Percentiles rank a stretch among this genome's conserved stretches.
These are phyloP conservation scores for Cystofilobasidium capitatum DNA, from an alignment of 768 basidiomycete species.

Conservation along the genomic window DNA sequence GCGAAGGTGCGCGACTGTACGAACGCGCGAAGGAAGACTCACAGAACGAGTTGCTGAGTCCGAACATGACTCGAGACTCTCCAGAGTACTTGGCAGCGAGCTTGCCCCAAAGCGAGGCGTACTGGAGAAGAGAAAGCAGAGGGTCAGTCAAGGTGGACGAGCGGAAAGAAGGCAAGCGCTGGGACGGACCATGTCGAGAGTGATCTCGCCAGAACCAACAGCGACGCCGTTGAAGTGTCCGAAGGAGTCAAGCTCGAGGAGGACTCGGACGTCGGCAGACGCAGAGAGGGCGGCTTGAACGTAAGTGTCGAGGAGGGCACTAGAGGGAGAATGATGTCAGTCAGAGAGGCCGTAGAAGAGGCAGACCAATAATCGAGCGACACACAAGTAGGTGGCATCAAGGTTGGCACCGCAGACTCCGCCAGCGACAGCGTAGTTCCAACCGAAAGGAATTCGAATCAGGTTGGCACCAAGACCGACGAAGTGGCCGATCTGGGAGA, in stretches of 20 bases:
- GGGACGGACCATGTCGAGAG: background rate
- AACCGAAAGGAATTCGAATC: conserved; percentile 10
- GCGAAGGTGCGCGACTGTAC: too few species aligned
- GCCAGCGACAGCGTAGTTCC: conserved; percentile 6
- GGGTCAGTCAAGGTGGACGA: too few species aligned
- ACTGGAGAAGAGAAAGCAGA: too few species aligned
- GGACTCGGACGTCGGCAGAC: conserved; percentile 45
- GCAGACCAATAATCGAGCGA: too few species aligned
- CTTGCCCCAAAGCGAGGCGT: background rate
- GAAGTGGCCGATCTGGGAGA: background rate
- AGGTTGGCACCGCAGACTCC: conserved; percentile 1
- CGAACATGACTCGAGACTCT: background rate
- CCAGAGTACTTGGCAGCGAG: background rate
- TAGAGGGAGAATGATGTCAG: too few species aligned
- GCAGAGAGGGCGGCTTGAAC: conserved; percentile 47
- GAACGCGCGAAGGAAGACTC: too few species aligned
- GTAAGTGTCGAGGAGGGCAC: conserved; percentile 40
- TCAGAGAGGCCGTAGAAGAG: too few species aligned
- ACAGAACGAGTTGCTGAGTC: background rate
- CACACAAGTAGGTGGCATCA: conserved; percentile 5
- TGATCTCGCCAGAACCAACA: background rate
- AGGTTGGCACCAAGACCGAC: conserved; percentile 9
- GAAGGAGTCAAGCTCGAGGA: conserved; percentile 47
- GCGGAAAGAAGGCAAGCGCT: too few species aligned
- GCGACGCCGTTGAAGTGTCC: conserved; percentile 2